Conservation (phyloP, 441 rosid species). For the Codiaeum variegatum region DNA sequence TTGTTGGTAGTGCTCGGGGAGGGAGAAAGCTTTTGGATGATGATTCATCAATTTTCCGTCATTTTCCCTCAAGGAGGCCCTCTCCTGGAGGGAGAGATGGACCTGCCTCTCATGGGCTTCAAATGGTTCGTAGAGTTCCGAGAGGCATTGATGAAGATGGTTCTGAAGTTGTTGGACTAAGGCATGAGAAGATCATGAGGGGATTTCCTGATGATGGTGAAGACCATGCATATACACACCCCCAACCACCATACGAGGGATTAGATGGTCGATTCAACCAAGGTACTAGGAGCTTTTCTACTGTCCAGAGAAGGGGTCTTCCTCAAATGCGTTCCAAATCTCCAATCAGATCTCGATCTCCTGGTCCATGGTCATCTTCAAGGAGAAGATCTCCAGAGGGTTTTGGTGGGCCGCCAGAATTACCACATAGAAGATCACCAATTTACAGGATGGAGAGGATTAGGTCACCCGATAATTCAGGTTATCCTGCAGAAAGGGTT, state of each 20-base stretch:
- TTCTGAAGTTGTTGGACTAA: conserved; percentile 51
- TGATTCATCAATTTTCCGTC: conserved; percentile 37
- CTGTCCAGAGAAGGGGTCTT: conserved; percentile 48
- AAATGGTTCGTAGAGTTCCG: conserved; percentile 48
- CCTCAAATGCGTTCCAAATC: conserved; percentile 60
- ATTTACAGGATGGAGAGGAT: conserved; percentile 57
- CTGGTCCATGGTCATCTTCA: conserved; percentile 65
- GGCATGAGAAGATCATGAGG: conserved; percentile 60
- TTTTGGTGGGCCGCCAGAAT: conserved; percentile 54
- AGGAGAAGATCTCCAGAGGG: conserved; percentile 75
- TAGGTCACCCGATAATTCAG: conserved; percentile 63
- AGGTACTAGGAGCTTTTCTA: conserved; percentile 49
- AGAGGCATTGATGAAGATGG: conserved; percentile 54
- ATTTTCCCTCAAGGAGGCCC: conserved; percentile 45
- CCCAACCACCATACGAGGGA: conserved; percentile 54
- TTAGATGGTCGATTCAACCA: conserved; percentile 50
- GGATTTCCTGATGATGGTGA: conserved; percentile 43
- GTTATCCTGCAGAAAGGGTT: conserved; percentile 51
- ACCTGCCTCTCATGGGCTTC: conserved; percentile 37
- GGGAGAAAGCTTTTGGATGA: conserved; percentile 54
- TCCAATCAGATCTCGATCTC: conserved; percentile 67
- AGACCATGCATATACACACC: conserved; percentile 40
- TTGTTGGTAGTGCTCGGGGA: conserved; percentile 52
- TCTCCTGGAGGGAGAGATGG: conserved; percentile 51
- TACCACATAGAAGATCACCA: conserved; percentile 60